Conservation (phyloP, 176 grass and related monocot species). For the Phyllostachys edulis region DNA sequence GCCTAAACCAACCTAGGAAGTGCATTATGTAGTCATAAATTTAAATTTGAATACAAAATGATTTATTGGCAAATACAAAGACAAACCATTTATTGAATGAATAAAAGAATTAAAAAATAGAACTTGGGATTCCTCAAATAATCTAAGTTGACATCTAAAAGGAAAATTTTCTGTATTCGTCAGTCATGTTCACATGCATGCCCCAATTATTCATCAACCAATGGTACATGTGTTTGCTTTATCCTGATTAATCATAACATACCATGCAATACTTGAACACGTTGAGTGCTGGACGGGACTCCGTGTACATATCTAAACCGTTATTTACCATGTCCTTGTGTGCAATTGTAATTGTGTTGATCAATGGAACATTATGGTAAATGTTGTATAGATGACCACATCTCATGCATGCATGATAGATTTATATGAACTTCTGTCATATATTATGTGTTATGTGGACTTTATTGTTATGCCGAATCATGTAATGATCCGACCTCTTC, state of each 20-base stretch:
- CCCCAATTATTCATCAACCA: not conserved
- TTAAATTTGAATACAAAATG: not conserved
- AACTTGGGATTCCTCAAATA: not conserved
- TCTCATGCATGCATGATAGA: not conserved
- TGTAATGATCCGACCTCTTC: constrained; percentile 25
- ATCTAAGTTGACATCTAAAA: constrained; percentile 1
- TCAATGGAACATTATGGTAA: not conserved
- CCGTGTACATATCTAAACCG: not conserved
- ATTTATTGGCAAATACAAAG: not conserved
- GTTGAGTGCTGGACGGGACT: not conserved
- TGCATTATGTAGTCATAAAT: too few species aligned
- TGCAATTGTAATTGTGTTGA: not conserved
- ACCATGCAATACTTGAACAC: not conserved
- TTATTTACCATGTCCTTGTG: not conserved
- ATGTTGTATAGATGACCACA: not conserved
- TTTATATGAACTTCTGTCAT: not conserved
- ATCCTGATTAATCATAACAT: not conserved
- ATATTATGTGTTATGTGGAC: not conserved
- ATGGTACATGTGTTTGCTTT: not conserved
- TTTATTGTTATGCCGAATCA: constrained; percentile 26
- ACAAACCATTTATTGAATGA: not conserved
- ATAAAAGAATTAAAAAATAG: not conserved
- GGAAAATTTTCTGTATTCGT: not conserved
- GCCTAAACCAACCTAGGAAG: too few species aligned
- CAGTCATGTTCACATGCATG: not conserved